These are phyloP conservation scores for Phyllosticta citriasiana DNA, from an alignment of 2,329 filamentous ascomycete genomes.

Conservation along the genomic window DNA sequence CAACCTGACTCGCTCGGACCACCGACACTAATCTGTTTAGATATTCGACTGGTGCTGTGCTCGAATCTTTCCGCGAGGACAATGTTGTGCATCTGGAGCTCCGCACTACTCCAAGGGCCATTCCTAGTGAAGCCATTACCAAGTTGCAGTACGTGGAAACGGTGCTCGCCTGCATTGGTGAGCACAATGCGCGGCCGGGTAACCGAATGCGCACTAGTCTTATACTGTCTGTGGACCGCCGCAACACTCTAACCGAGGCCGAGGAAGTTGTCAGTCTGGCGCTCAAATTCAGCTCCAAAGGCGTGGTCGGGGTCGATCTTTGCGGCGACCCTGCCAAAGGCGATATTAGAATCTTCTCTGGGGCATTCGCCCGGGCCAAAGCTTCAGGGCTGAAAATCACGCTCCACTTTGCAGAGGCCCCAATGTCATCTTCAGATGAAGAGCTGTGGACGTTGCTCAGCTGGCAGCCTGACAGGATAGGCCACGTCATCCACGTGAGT, in stretches of 20 bases:
- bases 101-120: slow-evolving; percentile 64
- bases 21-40: slow-evolving; percentile 27
- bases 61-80: slow-evolving; percentile 50
- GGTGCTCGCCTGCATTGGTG: slow-evolving; percentile 54
- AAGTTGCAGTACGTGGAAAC: slow-evolving; percentile 55
- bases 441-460: slow-evolving; percentile 57
- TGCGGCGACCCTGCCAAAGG: slow-evolving; percentile 64
- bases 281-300: slow-evolving; percentile 38
- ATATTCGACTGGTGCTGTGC: slow-evolving; percentile 54
- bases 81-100: slow-evolving; percentile 71
- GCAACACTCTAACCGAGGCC: slow-evolving; percentile 50
- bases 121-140: slow-evolving; percentile 44
- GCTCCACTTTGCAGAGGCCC: slow-evolving; percentile 67
- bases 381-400: slow-evolving; percentile 52
- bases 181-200: slow-evolving; percentile 34
- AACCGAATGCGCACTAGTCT: slow-evolving; percentile 50
- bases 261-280: slow-evolving; percentile 56
- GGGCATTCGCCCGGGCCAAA: slow-evolving; percentile 50
- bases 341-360: slow-evolving; percentile 49
- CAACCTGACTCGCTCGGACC: slow-evolving; percentile 4
- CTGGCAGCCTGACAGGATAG: slow-evolving; percentile 59
- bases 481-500: slow-evolving; percentile 69
- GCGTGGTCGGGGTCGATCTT: slow-evolving; percentile 66
- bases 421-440: slow-evolving; percentile 42
- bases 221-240: slow-evolving; percentile 66